Evolutionary conservation across 176 grass and related monocot genomes (phyloP).

Genomic region (Oryza coarctata): DNA sequence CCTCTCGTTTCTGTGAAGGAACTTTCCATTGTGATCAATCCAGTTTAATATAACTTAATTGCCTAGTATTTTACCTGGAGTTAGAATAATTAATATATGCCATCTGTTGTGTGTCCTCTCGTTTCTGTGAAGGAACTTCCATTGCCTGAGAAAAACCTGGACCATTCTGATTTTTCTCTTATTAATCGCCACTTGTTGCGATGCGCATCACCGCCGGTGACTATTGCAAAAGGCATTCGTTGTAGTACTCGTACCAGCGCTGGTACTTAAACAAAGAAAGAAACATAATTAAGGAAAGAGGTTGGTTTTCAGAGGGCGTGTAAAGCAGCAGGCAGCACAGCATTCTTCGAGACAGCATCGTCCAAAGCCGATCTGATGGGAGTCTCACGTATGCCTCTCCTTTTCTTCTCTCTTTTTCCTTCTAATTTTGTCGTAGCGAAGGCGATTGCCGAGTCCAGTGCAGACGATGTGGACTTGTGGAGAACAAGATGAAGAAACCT

Average conservation of each 20-base stretch:
- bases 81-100: not conserved
- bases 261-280: not conserved
- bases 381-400: not conserved
- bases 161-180: not conserved
- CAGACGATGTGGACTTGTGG: no score
- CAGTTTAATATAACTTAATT: not conserved
- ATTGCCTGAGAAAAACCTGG: not conserved
- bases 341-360: slow-evolving; percentile 36
- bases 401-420: not conserved
- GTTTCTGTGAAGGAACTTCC: slow-evolving; percentile 1
- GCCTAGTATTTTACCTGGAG: slow-evolving; percentile 3
- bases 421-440: not conserved
- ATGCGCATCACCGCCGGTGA: not conserved
- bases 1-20: not conserved
- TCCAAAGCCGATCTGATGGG: slow-evolving; percentile 11
- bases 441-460: not conserved
- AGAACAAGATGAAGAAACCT: not conserved
- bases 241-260: slow-evolving; percentile 13
- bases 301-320: not conserved
- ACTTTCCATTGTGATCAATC: slow-evolving; percentile 12
- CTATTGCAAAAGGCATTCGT: slow-evolving; percentile 8
- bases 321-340: slow-evolving; percentile 4
- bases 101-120: not conserved
- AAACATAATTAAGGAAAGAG: not conserved
- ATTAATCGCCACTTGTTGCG: slow-evolving; percentile 27